Conservation (phyloP, 2,329 filamentous ascomycete genomes). For the Aspergillus sp. region DNA sequence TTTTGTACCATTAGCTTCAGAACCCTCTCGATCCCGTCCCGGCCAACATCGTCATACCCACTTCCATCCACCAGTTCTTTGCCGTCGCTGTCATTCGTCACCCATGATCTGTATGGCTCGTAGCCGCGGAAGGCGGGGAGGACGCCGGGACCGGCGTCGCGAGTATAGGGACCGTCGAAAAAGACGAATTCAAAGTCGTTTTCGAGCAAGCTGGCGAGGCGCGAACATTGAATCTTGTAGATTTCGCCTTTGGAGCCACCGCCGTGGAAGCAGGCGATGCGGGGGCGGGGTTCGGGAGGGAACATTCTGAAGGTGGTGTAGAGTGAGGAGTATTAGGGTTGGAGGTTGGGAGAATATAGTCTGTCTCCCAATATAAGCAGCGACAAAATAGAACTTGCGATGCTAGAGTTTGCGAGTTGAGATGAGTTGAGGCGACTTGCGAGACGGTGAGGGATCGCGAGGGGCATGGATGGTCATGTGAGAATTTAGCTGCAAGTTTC, state of each 20-base stretch:
- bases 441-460: too few relatives aligned
- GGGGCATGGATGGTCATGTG: too few relatives aligned
- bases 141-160: conserved; percentile 22
- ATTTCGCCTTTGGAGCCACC: conserved; percentile 23
- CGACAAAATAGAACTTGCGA: too few relatives aligned
- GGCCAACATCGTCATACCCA: conserved; percentile 19
- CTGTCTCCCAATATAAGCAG: too few relatives aligned
- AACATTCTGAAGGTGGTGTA: not conserved
- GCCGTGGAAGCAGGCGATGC: conserved; percentile 29
- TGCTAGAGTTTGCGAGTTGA: too few relatives aligned
- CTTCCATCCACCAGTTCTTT: conserved; percentile 19
- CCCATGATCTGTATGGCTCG: conserved; percentile 25
- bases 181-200: conserved; percentile 22
- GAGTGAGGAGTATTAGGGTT: not conserved
- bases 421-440: too few relatives aligned
- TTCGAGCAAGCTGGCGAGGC: conserved; percentile 18
- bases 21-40: conserved; percentile 24
- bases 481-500: too few relatives aligned
- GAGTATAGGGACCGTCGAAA: conserved; percentile 24
- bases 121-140: conserved; percentile 24
- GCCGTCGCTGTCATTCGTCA: conserved; percentile 15
- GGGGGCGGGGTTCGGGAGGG: conserved; percentile 13
- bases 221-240: conserved; percentile 23
- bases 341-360: not conserved
- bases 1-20: conserved; percentile 20